These are phyloP conservation scores for Aspergillus sclerotioniger DNA, from an alignment of 495 filamentous ascomycete genomes.

Conservation along the genomic window DNA sequence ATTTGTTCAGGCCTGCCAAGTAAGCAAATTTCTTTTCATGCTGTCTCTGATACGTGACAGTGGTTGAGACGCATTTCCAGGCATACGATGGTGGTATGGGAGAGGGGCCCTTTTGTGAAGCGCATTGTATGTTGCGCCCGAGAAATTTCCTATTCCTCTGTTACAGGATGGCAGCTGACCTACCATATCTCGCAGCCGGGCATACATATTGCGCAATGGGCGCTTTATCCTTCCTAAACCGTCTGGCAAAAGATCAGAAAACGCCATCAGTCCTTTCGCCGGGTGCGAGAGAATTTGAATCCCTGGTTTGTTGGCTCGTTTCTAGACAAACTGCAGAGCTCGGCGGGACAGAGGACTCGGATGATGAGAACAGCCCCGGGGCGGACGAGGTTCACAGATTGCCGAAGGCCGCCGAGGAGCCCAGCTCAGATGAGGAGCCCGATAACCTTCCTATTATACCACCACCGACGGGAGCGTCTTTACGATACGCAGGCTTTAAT, in stretches of 20 bases:
- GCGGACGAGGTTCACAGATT: slow-evolving; percentile 11
- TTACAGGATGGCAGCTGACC: slow-evolving; percentile 15
- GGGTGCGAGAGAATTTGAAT: slow-evolving; percentile 36
- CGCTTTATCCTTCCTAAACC: slow-evolving; percentile 68
- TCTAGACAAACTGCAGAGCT: slow-evolving; percentile 64
- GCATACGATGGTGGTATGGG: slow-evolving; percentile 89
- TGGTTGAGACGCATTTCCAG: slow-evolving; percentile 31
- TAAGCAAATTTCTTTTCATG: slow-evolving; percentile 31
- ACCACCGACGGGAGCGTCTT: slow-evolving; percentile 28
- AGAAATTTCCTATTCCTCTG: neutral
- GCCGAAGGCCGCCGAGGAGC: slow-evolving; percentile 12
- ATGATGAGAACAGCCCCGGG: slow-evolving; percentile 45
- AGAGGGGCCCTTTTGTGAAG: slow-evolving; percentile 77
- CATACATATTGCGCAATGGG: slow-evolving; percentile 83
- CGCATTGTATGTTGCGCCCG: slow-evolving; percentile 66
- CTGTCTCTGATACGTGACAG: neutral
- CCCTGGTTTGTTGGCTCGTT: slow-evolving; percentile 62
- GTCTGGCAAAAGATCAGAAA: slow-evolving; percentile 20
- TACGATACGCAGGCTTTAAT: slow-evolving; percentile 70
- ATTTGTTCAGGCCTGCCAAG: slow-evolving; percentile 71
- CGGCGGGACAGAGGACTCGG: slow-evolving; percentile 48
- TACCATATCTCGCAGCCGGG: slow-evolving; percentile 57
- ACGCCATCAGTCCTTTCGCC: slow-evolving; percentile 29
- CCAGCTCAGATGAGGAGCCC: slow-evolving; percentile 27
- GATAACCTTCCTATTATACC: slow-evolving; percentile 35